Conservation (phyloP, 2,329 filamentous ascomycete genomes). For the Metarhizium humberi region DNA sequence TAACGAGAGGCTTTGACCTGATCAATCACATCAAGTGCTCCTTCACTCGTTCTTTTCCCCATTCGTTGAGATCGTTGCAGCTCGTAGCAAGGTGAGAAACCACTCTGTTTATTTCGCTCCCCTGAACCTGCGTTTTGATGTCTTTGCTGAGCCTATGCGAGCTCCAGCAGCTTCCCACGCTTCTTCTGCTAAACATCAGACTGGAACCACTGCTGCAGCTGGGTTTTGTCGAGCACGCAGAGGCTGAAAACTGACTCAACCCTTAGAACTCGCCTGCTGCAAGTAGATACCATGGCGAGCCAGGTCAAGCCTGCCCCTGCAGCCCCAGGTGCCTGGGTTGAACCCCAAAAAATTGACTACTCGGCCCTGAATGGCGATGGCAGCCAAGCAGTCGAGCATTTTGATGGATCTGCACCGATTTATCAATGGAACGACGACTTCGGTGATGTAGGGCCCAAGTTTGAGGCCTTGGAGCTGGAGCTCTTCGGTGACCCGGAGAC, state of each 20-base stretch:
- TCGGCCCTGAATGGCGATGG: slow-evolving; percentile 13
- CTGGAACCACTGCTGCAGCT: not conserved
- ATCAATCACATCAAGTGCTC: not conserved
- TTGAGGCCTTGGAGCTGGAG: slow-evolving; percentile 60
- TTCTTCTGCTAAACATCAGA: not conserved
- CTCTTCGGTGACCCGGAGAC: slow-evolving; percentile 58
- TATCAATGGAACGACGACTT: slow-evolving; percentile 83
- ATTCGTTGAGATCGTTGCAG: not conserved
- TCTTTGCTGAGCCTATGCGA: not conserved
- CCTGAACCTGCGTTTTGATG: too few species aligned
- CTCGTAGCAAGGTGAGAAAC: too few species aligned
- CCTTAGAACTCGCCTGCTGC: not conserved
- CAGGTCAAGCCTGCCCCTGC: not conserved
- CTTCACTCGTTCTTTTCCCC: not conserved
- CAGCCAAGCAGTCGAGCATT: slow-evolving; percentile 17
- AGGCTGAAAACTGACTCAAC: not conserved
- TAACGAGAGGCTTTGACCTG: not conserved
- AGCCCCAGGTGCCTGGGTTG: slow-evolving; percentile 28
- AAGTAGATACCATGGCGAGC: not conserved
- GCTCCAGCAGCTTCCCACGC: not conserved
- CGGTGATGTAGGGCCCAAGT: slow-evolving; percentile 72
- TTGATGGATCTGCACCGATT: slow-evolving; percentile 48
- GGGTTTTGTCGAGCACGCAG: not conserved
- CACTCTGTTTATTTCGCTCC: too few species aligned
- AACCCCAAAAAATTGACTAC: slow-evolving; percentile 40